Evolutionary conservation across 2,329 filamentous ascomycete genomes (phyloP), one percentile per base, ranked within the genome.

Genomic region (Arachnomyces sp.): DNA sequence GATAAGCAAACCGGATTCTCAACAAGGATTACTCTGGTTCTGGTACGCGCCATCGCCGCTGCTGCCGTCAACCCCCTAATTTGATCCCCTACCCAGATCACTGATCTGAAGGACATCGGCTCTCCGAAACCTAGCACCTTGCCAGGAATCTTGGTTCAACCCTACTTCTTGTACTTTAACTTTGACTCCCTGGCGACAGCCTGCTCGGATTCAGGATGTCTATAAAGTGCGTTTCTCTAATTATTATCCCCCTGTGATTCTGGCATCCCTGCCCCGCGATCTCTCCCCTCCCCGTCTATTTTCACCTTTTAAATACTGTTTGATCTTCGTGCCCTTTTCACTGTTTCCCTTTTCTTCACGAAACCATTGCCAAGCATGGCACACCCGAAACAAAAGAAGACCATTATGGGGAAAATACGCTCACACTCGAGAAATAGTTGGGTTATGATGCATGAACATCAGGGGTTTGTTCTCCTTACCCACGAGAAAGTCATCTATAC

Each of bases 381-480:
- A 16, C 31, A 29, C n/a, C 34, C 44, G 40, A 32, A n/a, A 30
- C 15, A 37, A 16, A 47, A 44, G 32, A 45, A 44, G 14, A 40
- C 33, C 9, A 38, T 47, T 32, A 48, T 52, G 46, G 49, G 38
- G 18, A 48, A 41, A 36, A 30, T 46, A 16, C 45, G 41, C 31
- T 30, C 42, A 34, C 13, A 9, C 28, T 18, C 45, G 41, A n/a
- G n/a, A 43, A 41, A 46, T 60, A 86, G 82, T 62, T 95, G 90
- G 90, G 90, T 95, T 34, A 95, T 95, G 89, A 79, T 94, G 56
- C 80, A 83, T 57, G 77, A 83, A 57, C 60, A 62, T 36, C 68
- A 74, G 45, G 79, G 82, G 44, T 92, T 95, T 65, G 82, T 93
- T 57, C 86, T 84, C 56, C 77, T 95, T 34, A 85, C 86, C 33